A percentile compares a stretch with the other conserved stretches of the same genome.
Evolutionary conservation across 2,329 filamentous ascomycete genomes (phyloP).

Genomic region (Trichoderma aggressivum): DNA sequence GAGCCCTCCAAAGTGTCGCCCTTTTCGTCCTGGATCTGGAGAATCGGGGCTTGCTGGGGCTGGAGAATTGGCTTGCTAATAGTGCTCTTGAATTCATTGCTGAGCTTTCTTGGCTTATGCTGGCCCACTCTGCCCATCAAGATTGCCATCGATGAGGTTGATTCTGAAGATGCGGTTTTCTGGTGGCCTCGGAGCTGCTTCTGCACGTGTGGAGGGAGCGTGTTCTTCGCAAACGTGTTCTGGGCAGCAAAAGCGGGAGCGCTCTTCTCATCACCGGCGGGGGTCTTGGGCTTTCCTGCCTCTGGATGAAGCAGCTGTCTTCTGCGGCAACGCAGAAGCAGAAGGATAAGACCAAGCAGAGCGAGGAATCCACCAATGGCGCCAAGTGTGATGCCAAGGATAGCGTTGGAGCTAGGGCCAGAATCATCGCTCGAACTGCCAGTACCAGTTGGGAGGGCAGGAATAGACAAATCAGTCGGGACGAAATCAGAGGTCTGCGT

Average conservation of each 20-base stretch:
- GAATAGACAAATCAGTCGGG: slow-evolving; percentile 21
- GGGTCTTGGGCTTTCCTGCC: slow-evolving; percentile 42
- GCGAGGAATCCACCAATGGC: slow-evolving; percentile 71
- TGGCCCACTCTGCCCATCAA: slow-evolving; percentile 59
- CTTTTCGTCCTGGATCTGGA: slow-evolving; percentile 40
- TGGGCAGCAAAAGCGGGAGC: slow-evolving; percentile 47
- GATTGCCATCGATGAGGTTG: slow-evolving; percentile 62
- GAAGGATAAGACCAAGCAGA: slow-evolving; percentile 67
- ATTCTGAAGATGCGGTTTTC: slow-evolving; percentile 51
- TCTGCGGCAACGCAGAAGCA: slow-evolving; percentile 52
- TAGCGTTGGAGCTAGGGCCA: slow-evolving; percentile 46
- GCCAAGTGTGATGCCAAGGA: slow-evolving; percentile 79
- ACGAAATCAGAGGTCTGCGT: slow-evolving; percentile 24
- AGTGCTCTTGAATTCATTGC: slow-evolving; percentile 59
- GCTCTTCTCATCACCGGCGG: slow-evolving; percentile 56
- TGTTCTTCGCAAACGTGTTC: slow-evolving; percentile 42
- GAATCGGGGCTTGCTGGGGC: slow-evolving; percentile 32
- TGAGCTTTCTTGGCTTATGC: slow-evolving; percentile 48
- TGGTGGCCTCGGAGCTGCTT: slow-evolving; percentile 50
- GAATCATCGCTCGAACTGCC: slow-evolving; percentile 27
- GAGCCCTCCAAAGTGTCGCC: slow-evolving; percentile 39
- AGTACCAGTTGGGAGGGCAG: slow-evolving; percentile 21
- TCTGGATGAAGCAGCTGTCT: slow-evolving; percentile 52
- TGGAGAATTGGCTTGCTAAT: slow-evolving; percentile 61
- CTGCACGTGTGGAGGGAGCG: slow-evolving; percentile 34